Conservation (phyloP, 768 basidiomycete species). For the Kwoniella sp. region DNA sequence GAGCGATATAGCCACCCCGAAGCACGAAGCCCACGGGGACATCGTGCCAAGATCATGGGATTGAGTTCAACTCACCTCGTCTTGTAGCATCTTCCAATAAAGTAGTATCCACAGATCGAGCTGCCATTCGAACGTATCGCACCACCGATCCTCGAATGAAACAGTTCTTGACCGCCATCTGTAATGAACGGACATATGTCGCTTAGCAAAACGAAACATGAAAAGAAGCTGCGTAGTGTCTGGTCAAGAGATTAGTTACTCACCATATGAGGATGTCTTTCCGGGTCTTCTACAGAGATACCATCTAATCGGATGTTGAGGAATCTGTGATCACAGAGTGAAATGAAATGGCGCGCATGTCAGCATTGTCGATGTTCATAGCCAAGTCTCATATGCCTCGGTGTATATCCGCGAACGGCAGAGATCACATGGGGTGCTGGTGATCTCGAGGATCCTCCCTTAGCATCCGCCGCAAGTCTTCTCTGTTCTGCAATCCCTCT, state of each 20-base stretch:
- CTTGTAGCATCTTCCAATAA: constrained; percentile 94
- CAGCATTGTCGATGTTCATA: too few species aligned
- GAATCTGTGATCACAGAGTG: constrained; percentile 37
- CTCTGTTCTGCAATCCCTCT: too few species aligned
- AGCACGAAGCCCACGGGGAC: too few species aligned
- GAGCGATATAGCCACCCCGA: too few species aligned
- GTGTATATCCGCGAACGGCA: too few species aligned
- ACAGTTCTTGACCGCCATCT: constrained; percentile 99
- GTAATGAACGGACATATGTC: neutral
- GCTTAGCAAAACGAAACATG: neutral
- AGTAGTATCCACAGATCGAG: constrained; percentile 91
- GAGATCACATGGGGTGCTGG: too few species aligned
- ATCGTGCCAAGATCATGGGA: too few species aligned
- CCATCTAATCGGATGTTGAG: constrained; percentile 94
- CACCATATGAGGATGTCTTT: constrained; percentile 96
- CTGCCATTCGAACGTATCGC: constrained; percentile 91
- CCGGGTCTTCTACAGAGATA: constrained; percentile 88
- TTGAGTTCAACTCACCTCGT: constrained; percentile 81
- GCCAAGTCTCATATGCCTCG: too few species aligned
- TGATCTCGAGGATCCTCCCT: too few species aligned
- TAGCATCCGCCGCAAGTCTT: too few species aligned
- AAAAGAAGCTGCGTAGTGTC: too few species aligned
- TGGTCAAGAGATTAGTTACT: constrained; percentile 38
- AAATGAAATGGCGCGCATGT: too few species aligned
- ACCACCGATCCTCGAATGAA: constrained; percentile 99